Evolutionary conservation across 2,329 filamentous ascomycete genomes (phyloP), one percentile per base, ranked within the genome.

Genomic region (Fulvia fulva): DNA sequence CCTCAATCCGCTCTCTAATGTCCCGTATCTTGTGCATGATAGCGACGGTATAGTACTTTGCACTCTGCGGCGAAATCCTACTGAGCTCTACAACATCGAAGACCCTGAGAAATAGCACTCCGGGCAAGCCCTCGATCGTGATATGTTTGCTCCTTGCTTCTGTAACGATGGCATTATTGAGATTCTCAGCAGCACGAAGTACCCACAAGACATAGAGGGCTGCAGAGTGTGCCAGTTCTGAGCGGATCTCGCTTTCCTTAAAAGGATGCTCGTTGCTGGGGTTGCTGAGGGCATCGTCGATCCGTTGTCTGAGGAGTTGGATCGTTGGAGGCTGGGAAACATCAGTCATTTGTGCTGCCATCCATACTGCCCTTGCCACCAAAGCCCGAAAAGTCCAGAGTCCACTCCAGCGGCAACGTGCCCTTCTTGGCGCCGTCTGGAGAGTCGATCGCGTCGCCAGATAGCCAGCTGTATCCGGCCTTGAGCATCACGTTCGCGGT

Each of bases 381-480:
- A 51, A 67, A 71, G 0, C 71, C 73, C 8, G 73, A 68, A 54
- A 79, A 78, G 54, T 75, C 72, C 49, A 80, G 58, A 34, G 61
- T 70, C 77, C 77, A 80, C 4, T 75, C 71, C 37, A 79, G 62
- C 32, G 70, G 70, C 23, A 79, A 61, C 51, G 68, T 65, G 1
- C 70, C 69, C 47, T 74, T 73, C 9, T 60, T 63, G 14, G 69
- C 70, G 7, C 69, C 72, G 26, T 71, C 65, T 1, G 65, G 66
- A 16, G 69, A 65, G 30, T 69, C 65, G 21, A 69, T 65, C 8
- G 73, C 73, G 23, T 76, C 73, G 19, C 72, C 70, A 5, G 72
- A 71, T 1, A 78, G 67, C 77, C 77, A 80, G 5, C 65, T 70
- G 53, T 77, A 80, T 1, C 75, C 75, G 5, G 71, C 68, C 49